A percentile compares a stretch with the other conserved stretches of the same genome.
Evolutionary conservation across 2,329 filamentous ascomycete genomes (phyloP).

Genomic region (Lasiodiplodia sp.): DNA sequence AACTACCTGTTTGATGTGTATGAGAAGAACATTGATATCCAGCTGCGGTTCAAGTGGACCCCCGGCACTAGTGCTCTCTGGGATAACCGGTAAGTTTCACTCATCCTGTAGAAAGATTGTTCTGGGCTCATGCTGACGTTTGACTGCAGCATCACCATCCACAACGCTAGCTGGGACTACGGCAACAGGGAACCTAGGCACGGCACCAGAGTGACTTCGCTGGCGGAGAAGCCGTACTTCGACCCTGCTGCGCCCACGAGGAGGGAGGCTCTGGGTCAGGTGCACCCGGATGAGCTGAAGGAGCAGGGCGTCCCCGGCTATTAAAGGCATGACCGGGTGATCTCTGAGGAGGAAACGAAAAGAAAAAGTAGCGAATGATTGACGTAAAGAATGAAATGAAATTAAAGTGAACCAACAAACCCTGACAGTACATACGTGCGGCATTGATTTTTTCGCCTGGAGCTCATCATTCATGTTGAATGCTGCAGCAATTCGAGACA

Average conservation of each 20-base stretch:
- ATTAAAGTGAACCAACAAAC: neutral
- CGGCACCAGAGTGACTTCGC: conserved; percentile 73
- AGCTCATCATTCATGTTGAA: neutral
- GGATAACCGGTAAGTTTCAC: conserved; percentile 67
- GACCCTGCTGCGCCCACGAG: conserved; percentile 69
- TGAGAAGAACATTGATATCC: conserved; percentile 74
- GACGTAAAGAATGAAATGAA: conserved; percentile 20
- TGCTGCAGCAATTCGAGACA: neutral
- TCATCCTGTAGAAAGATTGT: neutral
- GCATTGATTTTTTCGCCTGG: neutral
- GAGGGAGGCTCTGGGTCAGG: conserved; percentile 70
- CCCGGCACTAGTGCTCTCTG: conserved; percentile 71
- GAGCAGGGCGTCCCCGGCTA: conserved; percentile 1
- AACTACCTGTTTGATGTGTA: conserved; percentile 73
- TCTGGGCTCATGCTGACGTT: neutral
- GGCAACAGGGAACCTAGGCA: conserved; percentile 71
- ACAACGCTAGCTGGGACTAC: conserved; percentile 79
- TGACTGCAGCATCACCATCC: conserved; percentile 68
- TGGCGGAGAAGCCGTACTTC: conserved; percentile 76
- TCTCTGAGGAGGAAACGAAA: neutral
- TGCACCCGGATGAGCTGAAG: conserved; percentile 61
- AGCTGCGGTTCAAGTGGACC: conserved; percentile 75
- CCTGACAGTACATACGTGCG: neutral
- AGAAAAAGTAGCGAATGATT: neutral
- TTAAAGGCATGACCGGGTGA: neutral